Evolutionary conservation across 177 flowering plant species (phyloP), one percentile per base, ranked within the genome.

Genomic region (Telopea speciosissima): DNA sequence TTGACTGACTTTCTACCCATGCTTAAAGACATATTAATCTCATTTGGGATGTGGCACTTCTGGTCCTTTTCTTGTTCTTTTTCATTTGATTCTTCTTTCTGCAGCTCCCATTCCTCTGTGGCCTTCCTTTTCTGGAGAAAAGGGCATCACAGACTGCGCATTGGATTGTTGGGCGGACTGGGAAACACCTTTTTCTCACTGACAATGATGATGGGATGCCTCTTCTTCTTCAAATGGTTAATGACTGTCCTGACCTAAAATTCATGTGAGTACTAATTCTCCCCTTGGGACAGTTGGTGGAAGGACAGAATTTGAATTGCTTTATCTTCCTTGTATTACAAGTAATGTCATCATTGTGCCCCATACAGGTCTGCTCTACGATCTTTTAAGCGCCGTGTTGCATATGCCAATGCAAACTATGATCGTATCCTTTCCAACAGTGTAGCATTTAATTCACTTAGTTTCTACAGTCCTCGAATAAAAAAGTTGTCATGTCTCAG

Each of bases 121-220:
- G 98, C 63, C 85, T 92, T 78, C 87, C 90, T 61, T 87, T 88
- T 77, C 79, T 95, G 79, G 99, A 95, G 76, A 89, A 76, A 78
- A 78, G 83, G 71, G 99, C 93, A 68, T 79, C 91, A 58, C 88
- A 88, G 77, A 83, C 94, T 58, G 96, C 97, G 58, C 96, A 88
- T 68, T 86, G 82, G 87, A 70, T 91, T 73, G 92, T 74, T 78
- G 97, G 99, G 73, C 87, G 90, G 80, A 79, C 97, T 8, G 99
- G 99, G 42, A 90, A 85, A 75, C 99, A 93, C 82, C 90, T 95
- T 24, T 95, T 93, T 71, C 90, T 95, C 44, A 89, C 92, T 67
- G 99, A 95, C 70, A 63, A 79, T 25, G 89, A 91, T 78, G 84
- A 86, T 68, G 91, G 88, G 62, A 81, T 71, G 71, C 91, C 84